A percentile compares a stretch with the other conserved stretches of the same genome.
Conservation (phyloP, 176 grass and related monocot genomes). For the Elymus sibiricus region DNA sequence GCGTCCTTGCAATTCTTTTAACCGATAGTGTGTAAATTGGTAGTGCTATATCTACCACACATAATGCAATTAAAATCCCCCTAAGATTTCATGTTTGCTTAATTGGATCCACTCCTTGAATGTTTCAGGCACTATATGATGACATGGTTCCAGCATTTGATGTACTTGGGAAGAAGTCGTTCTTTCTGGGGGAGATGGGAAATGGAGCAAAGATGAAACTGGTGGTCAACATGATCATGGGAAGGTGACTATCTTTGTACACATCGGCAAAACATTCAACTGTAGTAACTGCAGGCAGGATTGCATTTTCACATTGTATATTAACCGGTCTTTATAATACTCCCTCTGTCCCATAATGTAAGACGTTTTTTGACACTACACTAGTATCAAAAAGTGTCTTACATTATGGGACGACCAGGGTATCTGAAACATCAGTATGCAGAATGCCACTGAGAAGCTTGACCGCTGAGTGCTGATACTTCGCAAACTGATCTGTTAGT, state of each 20-base stretch:
- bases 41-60: constrained; percentile 1
- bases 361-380: too few relatives aligned
- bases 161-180: constrained; percentile 86
- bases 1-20: neutral
- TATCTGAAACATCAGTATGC: neutral
- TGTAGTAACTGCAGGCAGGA: neutral
- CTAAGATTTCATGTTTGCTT: constrained; percentile 14
- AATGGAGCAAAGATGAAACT: constrained; percentile 97
- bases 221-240: constrained; percentile 99
- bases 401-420: neutral
- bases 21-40: neutral
- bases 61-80: neutral
- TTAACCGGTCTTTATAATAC: neutral
- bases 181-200: constrained; percentile 89
- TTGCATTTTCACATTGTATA: neutral
- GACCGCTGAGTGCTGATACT: neutral
- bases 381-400: too few relatives aligned
- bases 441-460: neutral
- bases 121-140: constrained; percentile 74
- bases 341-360: too few relatives aligned
- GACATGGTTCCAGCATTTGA: constrained; percentile 78
- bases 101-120: neutral
- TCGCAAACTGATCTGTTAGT: neutral
- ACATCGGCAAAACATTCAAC: neutral
- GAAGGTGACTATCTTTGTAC: constrained; percentile 56